Evolutionary conservation across 352 stramenopile species (phyloP).

Genomic region (Pythium scleroteichum): DNA sequence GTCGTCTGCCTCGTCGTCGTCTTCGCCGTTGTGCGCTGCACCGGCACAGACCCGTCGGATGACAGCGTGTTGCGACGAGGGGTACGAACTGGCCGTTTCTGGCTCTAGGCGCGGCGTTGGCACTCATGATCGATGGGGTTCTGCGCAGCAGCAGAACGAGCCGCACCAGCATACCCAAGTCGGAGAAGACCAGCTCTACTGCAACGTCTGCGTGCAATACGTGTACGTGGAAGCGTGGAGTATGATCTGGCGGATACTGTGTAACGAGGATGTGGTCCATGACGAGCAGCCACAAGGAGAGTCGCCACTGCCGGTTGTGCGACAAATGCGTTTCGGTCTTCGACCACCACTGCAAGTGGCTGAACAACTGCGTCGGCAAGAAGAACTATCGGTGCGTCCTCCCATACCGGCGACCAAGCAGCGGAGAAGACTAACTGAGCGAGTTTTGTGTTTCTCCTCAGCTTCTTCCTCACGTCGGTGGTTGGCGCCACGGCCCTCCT

Average conservation of each 20-base stretch:
- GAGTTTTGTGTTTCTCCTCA: conserved; percentile 3
- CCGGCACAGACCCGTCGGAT: conserved; percentile 75
- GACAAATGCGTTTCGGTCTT: conserved; percentile 96
- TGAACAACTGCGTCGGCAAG: conserved; percentile 95
- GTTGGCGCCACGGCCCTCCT: conserved; percentile 63
- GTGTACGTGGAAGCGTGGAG: conserved; percentile 49
- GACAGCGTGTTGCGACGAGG: conserved; percentile 55
- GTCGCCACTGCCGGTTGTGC: conserved; percentile 94
- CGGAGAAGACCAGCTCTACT: conserved; percentile 69
- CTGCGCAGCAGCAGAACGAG: not conserved
- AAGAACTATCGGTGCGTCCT: conserved; percentile 67
- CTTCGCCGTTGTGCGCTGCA: conserved; percentile 56
- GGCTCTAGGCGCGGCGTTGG: too few species aligned
- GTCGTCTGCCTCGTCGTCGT: conserved; percentile 53
- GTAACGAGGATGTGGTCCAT: not conserved
- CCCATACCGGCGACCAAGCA: not conserved
- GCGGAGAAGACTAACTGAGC: not conserved
- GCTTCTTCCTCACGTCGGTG: conserved; percentile 78
- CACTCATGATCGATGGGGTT: too few species aligned
- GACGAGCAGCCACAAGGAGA: conserved; percentile 75
- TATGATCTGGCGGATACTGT: not conserved
- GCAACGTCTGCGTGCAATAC: conserved; percentile 88
- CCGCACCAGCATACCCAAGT: conserved; percentile 29
- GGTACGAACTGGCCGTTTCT: not conserved
- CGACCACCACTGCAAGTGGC: conserved; percentile 97